Evolutionary conservation across 2,329 filamentous ascomycete genomes (phyloP).

Genomic region (Rutstroemia sydowiana): DNA sequence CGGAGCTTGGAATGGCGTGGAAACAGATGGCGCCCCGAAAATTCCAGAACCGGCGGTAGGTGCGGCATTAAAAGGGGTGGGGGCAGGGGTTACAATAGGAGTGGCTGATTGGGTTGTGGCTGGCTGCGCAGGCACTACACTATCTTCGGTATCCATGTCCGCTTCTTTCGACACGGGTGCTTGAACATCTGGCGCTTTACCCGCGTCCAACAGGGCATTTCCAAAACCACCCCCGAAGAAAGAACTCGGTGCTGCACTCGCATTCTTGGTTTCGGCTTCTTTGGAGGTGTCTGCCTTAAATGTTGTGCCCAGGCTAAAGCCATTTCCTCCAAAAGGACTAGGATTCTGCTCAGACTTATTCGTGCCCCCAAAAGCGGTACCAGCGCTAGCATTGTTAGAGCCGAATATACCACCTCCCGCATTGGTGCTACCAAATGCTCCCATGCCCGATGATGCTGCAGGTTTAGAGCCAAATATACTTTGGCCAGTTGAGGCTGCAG

Average conservation of each 20-base stretch:
- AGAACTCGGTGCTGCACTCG: constrained; percentile 35
- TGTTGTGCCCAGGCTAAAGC: constrained; percentile 27
- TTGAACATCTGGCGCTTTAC: constrained; percentile 26
- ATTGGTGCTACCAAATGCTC: constrained; percentile 9
- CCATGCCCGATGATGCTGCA: constrained; percentile 12
- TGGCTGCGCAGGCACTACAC: constrained; percentile 11
- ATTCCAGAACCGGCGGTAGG: constrained; percentile 11
- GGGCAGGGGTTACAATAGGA: constrained; percentile 21
- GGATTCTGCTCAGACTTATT: constrained; percentile 33
- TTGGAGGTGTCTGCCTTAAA: constrained; percentile 43
- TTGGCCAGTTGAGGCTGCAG: constrained; percentile 26
- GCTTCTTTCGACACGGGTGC: constrained; percentile 38
- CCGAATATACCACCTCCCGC: constrained; percentile 27
- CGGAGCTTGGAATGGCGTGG: constrained; percentile 4
- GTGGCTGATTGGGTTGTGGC: constrained; percentile 18
- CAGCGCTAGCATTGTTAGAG: constrained; percentile 15
- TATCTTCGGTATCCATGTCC: constrained; percentile 39
- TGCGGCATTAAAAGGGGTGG: constrained; percentile 14
- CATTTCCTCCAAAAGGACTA: constrained; percentile 13
- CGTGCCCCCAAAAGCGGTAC: constrained; percentile 27
- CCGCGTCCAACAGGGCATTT: constrained; percentile 46
- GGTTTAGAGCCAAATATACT: constrained; percentile 27
- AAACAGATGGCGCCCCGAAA: constrained; percentile 15
- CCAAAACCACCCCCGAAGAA: constrained; percentile 57
- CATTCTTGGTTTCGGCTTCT: constrained; percentile 48